phyloP scores from a whole-genome alignment of 2,329 filamentous ascomycete species.

The Trichophyton mentagrophytes region DNA sequence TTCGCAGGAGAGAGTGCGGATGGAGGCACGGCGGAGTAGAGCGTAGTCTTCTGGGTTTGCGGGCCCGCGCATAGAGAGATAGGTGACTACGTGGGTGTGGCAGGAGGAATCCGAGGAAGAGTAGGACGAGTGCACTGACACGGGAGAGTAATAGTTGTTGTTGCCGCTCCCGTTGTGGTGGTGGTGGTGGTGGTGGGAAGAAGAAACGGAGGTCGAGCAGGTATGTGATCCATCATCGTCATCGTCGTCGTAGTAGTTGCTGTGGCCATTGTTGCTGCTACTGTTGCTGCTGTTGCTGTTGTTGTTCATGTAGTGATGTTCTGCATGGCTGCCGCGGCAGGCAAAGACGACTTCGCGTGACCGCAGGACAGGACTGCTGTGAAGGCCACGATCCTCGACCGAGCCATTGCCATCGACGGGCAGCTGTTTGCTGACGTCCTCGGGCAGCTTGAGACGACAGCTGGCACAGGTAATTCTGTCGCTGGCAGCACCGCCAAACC shows the following conservation, averaged over 20 bases:
- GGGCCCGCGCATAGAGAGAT: constrained; percentile 46
- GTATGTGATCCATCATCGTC: constrained; percentile 15
- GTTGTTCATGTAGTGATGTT: constrained; percentile 14
- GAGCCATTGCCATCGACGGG: constrained; percentile 42
- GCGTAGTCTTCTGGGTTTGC: constrained; percentile 42
- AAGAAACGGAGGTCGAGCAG: constrained; percentile 18
- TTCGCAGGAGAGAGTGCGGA: constrained; percentile 46
- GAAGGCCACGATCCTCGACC: constrained; percentile 34
- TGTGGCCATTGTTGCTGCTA: constrained; percentile 8
- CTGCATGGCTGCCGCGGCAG: constrained; percentile 31
- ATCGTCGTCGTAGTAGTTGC: constrained; percentile 18
- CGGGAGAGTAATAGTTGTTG: constrained; percentile 16
- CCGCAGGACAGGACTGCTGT: constrained; percentile 43
- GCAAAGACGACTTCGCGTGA: constrained; percentile 43
- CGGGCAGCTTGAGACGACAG: constrained; percentile 44
- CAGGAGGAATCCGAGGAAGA: constrained; percentile 36
- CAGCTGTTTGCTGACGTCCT: constrained; percentile 41
- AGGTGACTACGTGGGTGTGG: constrained; percentile 46
- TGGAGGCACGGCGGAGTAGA: constrained; percentile 43
- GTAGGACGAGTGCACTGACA: constrained; percentile 29
- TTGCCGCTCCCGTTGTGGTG: constrained; percentile 16
- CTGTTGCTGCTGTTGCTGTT: too few species aligned
- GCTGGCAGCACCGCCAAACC: constrained; percentile 19
- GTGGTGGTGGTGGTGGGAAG: constrained; percentile 21
- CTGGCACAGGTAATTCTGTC: constrained; percentile 45